Percentiles rank a stretch among this genome's conserved stretches.
These are phyloP conservation scores for Gillenia trifoliata DNA, from an alignment of 306 rosid species.

Conservation along the genomic window DNA sequence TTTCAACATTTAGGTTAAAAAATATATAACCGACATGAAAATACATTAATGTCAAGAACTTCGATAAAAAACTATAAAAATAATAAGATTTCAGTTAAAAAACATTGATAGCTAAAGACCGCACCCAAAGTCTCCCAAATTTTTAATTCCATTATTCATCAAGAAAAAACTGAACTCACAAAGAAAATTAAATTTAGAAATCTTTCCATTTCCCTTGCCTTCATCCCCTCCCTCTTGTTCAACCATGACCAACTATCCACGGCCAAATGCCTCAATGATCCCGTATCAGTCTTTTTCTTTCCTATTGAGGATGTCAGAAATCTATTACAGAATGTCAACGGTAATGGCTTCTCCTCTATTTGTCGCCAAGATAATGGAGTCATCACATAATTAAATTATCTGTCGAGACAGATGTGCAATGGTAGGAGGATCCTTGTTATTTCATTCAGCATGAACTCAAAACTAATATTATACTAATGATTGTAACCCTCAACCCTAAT, in stretches of 20 bases:
- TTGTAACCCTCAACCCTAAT: neutral
- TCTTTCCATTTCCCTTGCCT: neutral
- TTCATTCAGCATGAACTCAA: neutral
- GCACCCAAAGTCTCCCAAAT: no score
- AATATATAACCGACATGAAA: no score
- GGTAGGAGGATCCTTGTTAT: neutral
- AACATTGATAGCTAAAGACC: no score
- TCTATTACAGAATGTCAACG: neutral
- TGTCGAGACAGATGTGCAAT: neutral
- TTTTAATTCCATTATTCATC: neutral
- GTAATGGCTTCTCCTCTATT: neutral
- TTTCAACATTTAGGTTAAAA: no score
- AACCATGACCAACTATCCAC: neutral
- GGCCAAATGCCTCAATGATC: neutral
- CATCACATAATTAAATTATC: neutral
- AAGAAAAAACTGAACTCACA: neutral
- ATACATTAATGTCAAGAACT: no score
- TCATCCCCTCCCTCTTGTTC: neutral
- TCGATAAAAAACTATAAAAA: no score
- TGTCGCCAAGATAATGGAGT: neutral
- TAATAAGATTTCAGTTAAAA: no score
- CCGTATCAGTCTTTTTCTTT: neutral
- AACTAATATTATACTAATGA: neutral
- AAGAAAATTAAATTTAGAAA: neutral
- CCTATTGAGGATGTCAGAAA: neutral